Percentiles rank a stretch among this genome's conserved stretches.
phyloP scores from a whole-genome alignment of 2,329 filamentous ascomycete genomes.

The Zarea fungicola region DNA sequence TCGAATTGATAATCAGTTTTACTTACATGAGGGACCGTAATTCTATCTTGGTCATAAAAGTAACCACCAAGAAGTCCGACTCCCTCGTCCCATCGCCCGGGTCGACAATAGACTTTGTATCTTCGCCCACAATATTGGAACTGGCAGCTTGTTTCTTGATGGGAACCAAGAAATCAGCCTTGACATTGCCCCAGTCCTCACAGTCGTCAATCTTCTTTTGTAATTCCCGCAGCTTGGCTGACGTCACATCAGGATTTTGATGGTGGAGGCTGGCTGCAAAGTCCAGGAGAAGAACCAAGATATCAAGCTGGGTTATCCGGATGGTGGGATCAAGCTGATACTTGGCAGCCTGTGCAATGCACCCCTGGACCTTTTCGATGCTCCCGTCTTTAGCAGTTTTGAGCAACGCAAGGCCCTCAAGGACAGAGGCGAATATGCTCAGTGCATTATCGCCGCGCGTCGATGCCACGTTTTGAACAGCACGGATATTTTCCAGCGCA shows the following conservation, averaged over 20 bases:
- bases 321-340: conserved; percentile 62
- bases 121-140: conserved; percentile 48
- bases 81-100: conserved; percentile 39
- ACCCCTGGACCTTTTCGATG: conserved; percentile 65
- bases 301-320: conserved; percentile 60
- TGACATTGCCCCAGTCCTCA: conserved; percentile 42
- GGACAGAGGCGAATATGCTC: conserved; percentile 57
- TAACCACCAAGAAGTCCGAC: conserved; percentile 53
- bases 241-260: conserved; percentile 51
- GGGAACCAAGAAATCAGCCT: conserved; percentile 49
- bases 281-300: conserved; percentile 63
- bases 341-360: conserved; percentile 68
- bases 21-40: conserved; percentile 43
- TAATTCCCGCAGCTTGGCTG: conserved; percentile 56
- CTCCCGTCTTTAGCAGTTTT: conserved; percentile 59
- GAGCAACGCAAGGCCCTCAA: conserved; percentile 67
- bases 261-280: conserved; percentile 63
- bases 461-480: conserved; percentile 55
- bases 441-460: conserved; percentile 58
- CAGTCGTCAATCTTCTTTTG: conserved; percentile 58
- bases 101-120: conserved; percentile 51
- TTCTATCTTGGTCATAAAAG: conserved; percentile 56
- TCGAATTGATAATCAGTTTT: neutral
- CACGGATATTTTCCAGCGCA: conserved; percentile 63
- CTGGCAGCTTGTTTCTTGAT: conserved; percentile 47